Base-by-base conservation (phyloP, 2,329 filamentous ascomycete genomes). In the Pseudopyricularia cyperi region DNA sequence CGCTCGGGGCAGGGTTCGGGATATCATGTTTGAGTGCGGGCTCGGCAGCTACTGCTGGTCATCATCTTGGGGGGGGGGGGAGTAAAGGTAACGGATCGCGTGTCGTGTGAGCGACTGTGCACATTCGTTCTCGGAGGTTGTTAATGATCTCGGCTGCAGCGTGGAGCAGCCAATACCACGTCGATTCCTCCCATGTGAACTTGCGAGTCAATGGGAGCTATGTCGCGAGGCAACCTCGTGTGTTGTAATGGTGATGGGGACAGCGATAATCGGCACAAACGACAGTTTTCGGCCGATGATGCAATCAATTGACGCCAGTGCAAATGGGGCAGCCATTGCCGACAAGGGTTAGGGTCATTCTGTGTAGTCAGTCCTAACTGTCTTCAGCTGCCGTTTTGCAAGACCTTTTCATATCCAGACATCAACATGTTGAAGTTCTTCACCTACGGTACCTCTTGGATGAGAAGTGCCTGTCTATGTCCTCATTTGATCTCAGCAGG, bases 1-100 rank as follows among this genome's bases (percentile, higher is more conserved):
- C 52, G 55, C 56, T 26, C 57, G 50, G 8, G 53, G 42, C 19
- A 59, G 39, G 46, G 50, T 53, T 47, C 55, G 52, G 17, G 51
- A 50, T 8, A 54, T 53, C 56, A 59, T 57, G 22, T 42, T 50
- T 30, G 35, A 17, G 49, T 9, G 15, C 5, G 22, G 26, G 9
- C 17, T 49, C n/a, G 35, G 39, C 49, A 22, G 49, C 34, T 9
- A 8, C 8, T 39, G 35, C 11, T 28, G n/a, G 22, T 51, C 37
- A 22, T 50, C 48, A 37, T 30, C 24, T 50, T 37, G 48, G 12
- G 19, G 34, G 22, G 42, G 24, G 22, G 33, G 34, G 22, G 22
- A 22, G 15, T n/a, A n/a, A n/a, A 3, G 22, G 46, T 3, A 48
- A 26, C n/a, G 11, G n/a, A 22, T 4, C 7, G 46, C 14, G 28